Evolutionary conservation across 2,329 filamentous ascomycete genomes (phyloP), one percentile per base, ranked within the genome.

Genomic region (Colletotrichum coccodes): DNA sequence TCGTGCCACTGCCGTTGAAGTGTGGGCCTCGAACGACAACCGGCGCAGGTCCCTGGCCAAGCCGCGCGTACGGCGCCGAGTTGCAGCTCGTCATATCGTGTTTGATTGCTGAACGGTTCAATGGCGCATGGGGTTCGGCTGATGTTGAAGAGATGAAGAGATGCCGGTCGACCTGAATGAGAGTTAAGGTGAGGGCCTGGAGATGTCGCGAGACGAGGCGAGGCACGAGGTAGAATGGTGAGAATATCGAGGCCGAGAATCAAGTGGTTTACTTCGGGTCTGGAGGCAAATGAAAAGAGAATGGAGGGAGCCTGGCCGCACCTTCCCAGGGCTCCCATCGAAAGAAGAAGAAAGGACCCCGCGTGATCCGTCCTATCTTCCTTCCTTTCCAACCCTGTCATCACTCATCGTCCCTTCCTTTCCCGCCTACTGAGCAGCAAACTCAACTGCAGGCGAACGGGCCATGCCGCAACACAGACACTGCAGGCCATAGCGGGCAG

Each of bases 41-140:
- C 65, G 65, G 60, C 40, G 53, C 53, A 54, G 36, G 46, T 53
- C 53, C 60, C 60, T 59, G 54, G 26, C 14, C 38, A 60, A 52
- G 53, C 65, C 46, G 38, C 61, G 53, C 40, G 61, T 65, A 64
- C 57, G 60, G 53, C 26, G 47, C 40, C 40, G 38, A 38, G 16
- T 26, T 28, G 12, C 54, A 46, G 36, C 42, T 65, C 21, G 40
- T 60, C 65, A 60, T 66, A 9, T 50, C 23, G 14, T 23, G 32
- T 26, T 46, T 59, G 42, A 7, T 44, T 36, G 11, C 49, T 36
- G 2, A 42, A 38, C n/a, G 28, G 32, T 38, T 9, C 12, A 26
- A 32, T 28, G 23, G 47, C 12, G 38, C n/a, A 59, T 11, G 28
- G 44, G 30, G 12, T 32, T 18, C 47, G 14, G 30, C 11, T 9